Evolutionary conservation across 495 filamentous ascomycete genomes (phyloP).

Genomic region (Penicillium odoratum): DNA sequence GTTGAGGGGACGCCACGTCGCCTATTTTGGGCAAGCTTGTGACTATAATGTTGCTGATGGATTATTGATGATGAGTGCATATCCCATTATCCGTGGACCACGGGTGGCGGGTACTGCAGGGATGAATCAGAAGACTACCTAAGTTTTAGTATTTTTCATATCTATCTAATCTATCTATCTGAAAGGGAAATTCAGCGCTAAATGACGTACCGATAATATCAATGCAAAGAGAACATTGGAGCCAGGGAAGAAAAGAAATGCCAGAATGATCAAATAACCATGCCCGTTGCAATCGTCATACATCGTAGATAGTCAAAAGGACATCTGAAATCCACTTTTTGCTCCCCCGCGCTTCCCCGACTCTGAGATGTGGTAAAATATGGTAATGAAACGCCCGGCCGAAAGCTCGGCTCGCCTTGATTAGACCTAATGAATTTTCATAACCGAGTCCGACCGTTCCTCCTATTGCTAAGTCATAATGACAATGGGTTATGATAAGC

Average conservation of each 20-base stretch:
- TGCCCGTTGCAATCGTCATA: neutral
- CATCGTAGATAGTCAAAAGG: neutral
- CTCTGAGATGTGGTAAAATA: neutral
- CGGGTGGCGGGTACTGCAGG: neutral
- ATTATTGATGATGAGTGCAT: neutral
- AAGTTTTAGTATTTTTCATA: neutral
- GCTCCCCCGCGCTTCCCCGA: neutral
- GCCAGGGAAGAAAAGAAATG: neutral
- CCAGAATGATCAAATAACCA: constrained; percentile 1
- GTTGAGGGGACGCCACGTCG: neutral
- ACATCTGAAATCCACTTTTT: neutral
- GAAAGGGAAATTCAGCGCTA: constrained; percentile 8
- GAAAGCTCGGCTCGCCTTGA: constrained; percentile 17
- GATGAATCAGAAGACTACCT: constrained; percentile 2
- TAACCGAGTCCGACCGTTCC: constrained; percentile 9
- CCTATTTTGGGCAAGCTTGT: neutral
- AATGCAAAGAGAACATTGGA: constrained; percentile 9
- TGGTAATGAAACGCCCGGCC: constrained; percentile 19
- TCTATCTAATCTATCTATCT: constrained; percentile 35
- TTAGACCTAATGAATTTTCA: constrained; percentile 15
- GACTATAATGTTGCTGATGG: neutral
- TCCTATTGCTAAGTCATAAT: constrained; percentile 21
- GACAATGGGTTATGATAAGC: constrained; percentile 7
- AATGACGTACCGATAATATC: constrained; percentile 12
- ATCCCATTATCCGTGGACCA: neutral